These are phyloP conservation scores for Cladophialophora bantiana DNA, from an alignment of 2,329 filamentous ascomycete species.

Conservation along the genomic window DNA sequence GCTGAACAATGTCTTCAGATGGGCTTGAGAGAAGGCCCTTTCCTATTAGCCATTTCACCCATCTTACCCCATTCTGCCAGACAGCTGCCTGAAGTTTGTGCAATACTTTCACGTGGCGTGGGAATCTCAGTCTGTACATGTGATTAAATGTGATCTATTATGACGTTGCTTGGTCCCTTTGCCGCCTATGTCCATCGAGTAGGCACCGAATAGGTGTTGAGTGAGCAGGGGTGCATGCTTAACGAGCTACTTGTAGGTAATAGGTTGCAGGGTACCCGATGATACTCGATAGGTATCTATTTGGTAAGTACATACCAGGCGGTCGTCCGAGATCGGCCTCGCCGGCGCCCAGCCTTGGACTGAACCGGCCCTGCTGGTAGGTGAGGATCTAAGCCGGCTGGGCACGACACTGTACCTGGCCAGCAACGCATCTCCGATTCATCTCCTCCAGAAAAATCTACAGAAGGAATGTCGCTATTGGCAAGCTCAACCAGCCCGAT, in stretches of 20 bases:
- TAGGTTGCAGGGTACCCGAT: too few species aligned
- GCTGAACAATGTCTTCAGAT: conserved; percentile 20
- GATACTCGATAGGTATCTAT: too few species aligned
- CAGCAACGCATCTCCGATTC: neutral
- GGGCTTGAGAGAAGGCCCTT: neutral
- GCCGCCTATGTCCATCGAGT: neutral
- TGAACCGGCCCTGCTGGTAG: neutral
- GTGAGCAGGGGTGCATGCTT: too few species aligned
- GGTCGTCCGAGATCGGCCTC: neutral
- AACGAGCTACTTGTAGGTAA: too few species aligned
- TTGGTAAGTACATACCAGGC: neutral
- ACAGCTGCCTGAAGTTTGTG: conserved; percentile 25
- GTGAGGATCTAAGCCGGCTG: neutral
- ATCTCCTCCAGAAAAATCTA: neutral
- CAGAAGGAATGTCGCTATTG: neutral
- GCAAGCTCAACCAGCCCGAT: too few species aligned
- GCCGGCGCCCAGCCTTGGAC: neutral
- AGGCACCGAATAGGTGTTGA: too few species aligned
- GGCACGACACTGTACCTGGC: neutral
- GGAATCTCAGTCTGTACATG: neutral
- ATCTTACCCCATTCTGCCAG: neutral
- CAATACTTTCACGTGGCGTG: neutral
- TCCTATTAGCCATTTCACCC: neutral
- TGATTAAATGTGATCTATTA: neutral
- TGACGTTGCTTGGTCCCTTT: neutral